phyloP scores from a whole-genome alignment of 257 asterid genomes.

The Gardenia jasminoides region DNA sequence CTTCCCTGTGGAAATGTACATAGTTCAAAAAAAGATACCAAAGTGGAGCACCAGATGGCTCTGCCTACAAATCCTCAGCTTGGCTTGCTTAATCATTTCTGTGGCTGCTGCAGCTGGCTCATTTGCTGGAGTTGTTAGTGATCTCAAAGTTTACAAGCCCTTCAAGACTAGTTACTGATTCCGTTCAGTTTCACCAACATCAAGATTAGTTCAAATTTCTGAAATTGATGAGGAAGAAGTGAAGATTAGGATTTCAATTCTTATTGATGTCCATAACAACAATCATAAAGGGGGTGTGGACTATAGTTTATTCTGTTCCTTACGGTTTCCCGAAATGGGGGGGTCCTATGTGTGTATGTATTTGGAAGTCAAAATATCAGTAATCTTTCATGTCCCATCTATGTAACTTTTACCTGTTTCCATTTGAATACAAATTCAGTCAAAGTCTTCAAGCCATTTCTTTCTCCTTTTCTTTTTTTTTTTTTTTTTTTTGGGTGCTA shows the following conservation, averaged over 20 bases:
- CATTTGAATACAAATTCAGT: conserved; percentile 12
- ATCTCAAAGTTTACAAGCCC: conserved; percentile 66
- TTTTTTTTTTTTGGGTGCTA: too few relatives aligned
- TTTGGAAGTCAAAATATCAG: conserved; percentile 18
- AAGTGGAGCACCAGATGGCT: conserved; percentile 76
- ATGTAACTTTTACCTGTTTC: conserved; percentile 1
- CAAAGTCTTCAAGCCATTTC: not conserved
- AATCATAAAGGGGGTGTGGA: conserved; percentile 14
- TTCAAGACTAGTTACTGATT: conserved; percentile 42
- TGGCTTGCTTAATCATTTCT: conserved; percentile 58
- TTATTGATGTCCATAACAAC: conserved; percentile 22
- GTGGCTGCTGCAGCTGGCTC: conserved; percentile 71
- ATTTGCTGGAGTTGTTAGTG: conserved; percentile 64
- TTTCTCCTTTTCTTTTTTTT: too few relatives aligned
- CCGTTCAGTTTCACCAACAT: conserved; percentile 2
- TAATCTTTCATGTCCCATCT: conserved; percentile 3
- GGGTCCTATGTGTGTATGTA: conserved; percentile 18
- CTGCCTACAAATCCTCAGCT: conserved; percentile 49
- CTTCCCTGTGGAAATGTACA: conserved; percentile 90
- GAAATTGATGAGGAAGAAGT: not conserved
- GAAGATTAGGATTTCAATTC: conserved; percentile 21
- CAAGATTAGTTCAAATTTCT: not conserved
- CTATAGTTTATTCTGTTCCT: conserved; percentile 13
- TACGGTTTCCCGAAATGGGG: not conserved
- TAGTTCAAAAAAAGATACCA: conserved; percentile 56